Base-by-base conservation (phyloP, 495 filamentous ascomycete species). In the Friedmanniomyces endolithicus region DNA sequence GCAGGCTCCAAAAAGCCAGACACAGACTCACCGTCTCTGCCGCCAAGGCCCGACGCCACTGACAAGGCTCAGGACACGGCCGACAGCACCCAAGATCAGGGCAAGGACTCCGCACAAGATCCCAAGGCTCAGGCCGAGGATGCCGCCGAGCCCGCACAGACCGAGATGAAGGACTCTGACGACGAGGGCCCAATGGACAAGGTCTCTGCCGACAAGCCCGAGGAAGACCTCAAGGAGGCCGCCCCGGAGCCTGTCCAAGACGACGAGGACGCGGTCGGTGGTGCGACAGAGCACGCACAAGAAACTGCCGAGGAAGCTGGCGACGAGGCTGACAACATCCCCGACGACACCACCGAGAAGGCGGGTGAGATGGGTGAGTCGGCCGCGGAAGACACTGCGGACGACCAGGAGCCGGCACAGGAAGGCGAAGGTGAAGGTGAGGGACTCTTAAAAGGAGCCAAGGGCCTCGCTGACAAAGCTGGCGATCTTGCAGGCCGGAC, bases 241-340 rank as follows among this genome's bases (percentile, higher is more conserved):
- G 64, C 67, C 25, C 67, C 69, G 2, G 64, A 70, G 56, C 69
- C 69, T 17, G 58, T 71, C 50, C 59, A 68, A 17, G 65, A 68
- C 37, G 58, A 67, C 3, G 63, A 66, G 23, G 59, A 63, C 34
- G 55, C 60, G 1, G 61, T 52, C 6, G 61, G 52, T 19, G 63
- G 58, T 41, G 61, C 63, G 23, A 39, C 56, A n/a, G 24, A 63
- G 25, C 43, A 60, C 22, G 63, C 51, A 16, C 60, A 69, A 60
- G 64, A 69, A 9, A 65, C 66, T 31, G 61, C 55, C 16, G 65
- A 60, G n/a, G 61, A 60, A 33, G 63, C 59, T 19, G 61, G 31
- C n/a, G 61, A 63, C 6, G 52, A 59, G 11, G 64, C 52, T 22
- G 59, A 62, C n/a, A 61, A 67, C 24, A 44, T 57, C 23, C 50